Evolutionary conservation across 2,329 filamentous ascomycete genomes (phyloP).

Genomic region (Microsporum canis): DNA sequence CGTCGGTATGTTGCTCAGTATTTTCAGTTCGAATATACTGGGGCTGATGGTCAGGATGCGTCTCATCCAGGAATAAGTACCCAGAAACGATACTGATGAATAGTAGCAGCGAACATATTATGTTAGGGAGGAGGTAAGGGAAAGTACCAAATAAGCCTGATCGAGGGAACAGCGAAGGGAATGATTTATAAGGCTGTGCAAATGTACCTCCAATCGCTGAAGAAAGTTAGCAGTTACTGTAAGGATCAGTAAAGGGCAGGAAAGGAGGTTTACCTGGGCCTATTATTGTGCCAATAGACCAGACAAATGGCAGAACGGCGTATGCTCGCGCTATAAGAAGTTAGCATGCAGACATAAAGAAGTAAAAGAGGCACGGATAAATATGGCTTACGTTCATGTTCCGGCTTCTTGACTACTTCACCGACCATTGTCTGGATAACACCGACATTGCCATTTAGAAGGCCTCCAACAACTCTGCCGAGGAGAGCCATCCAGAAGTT

Average conservation of each 20-base stretch:
- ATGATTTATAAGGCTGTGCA: slow-evolving; percentile 63
- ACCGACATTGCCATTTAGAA: slow-evolving; percentile 80
- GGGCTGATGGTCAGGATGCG: slow-evolving; percentile 67
- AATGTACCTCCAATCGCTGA: slow-evolving; percentile 72
- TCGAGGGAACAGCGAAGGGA: slow-evolving; percentile 57
- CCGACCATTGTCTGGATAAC: slow-evolving; percentile 92
- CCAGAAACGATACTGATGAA: slow-evolving; percentile 67
- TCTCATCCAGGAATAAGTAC: slow-evolving; percentile 76
- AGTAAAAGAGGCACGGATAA: neutral
- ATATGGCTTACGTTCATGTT: slow-evolving; percentile 54
- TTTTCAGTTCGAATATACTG: slow-evolving; percentile 49
- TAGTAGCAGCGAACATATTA: slow-evolving; percentile 68
- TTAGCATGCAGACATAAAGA: neutral
- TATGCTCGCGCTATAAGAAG: slow-evolving; percentile 56
- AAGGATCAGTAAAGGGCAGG: neutral
- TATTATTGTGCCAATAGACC: slow-evolving; percentile 77
- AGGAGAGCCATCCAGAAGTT: slow-evolving; percentile 67
- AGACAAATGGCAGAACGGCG: slow-evolving; percentile 83
- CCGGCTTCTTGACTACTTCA: slow-evolving; percentile 77
- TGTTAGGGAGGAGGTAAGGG: slow-evolving; percentile 80
- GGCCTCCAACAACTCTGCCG: slow-evolving; percentile 66
- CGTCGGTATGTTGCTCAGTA: slow-evolving; percentile 20
- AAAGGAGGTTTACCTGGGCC: slow-evolving; percentile 48
- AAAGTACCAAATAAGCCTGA: slow-evolving; percentile 62
- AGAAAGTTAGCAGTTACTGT: neutral